phyloP scores from a whole-genome alignment of 1,284 basidiomycete species.

The Schizopora paradoxa region DNA sequence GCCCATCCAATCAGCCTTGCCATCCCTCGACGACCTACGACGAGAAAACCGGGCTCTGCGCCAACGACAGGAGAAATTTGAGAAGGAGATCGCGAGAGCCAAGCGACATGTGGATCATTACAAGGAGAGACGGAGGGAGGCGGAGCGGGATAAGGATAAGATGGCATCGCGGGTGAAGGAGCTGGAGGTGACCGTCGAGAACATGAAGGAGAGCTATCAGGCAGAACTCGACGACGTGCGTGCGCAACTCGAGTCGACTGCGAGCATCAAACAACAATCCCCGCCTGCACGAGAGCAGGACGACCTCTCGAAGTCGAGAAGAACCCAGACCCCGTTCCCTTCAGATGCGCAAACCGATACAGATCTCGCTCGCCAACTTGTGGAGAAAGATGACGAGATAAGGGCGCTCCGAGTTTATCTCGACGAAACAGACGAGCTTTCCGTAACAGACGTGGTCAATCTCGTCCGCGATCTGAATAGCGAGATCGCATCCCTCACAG shows the following conservation, averaged over 20 bases:
- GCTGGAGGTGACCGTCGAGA: slow-evolving; percentile 13
- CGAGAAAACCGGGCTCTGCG: slow-evolving; percentile 11
- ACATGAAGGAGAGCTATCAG: slow-evolving; percentile 18
- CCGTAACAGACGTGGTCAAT: slow-evolving; percentile 1
- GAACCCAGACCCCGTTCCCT: slow-evolving; percentile 2
- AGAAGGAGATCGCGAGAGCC: slow-evolving; percentile 14
- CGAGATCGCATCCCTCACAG: slow-evolving; percentile 9
- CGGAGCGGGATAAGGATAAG: slow-evolving; percentile 8
- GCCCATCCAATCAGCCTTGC: too few relatives aligned
- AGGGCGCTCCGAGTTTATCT: slow-evolving; percentile 9
- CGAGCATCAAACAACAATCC: neutral
- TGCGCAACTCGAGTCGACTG: slow-evolving; percentile 8
- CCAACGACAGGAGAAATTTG: slow-evolving; percentile 8
- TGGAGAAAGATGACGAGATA: slow-evolving; percentile 15
- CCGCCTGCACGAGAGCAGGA: neutral
- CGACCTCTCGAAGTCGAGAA: neutral
- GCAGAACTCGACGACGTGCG: slow-evolving; percentile 13
- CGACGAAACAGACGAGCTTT: slow-evolving; percentile 11
- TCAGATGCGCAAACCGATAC: slow-evolving; percentile 1
- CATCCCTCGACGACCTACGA: slow-evolving; percentile 10
- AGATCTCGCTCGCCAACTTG: slow-evolving; percentile 8
- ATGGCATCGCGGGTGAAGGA: slow-evolving; percentile 11
- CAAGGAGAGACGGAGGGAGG: slow-evolving; percentile 11
- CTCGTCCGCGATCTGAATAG: slow-evolving; percentile 12
- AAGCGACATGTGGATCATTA: slow-evolving; percentile 15